Conservation (phyloP, 2,329 filamentous ascomycete genomes). For the Calonectria pseudoreteaudii region DNA sequence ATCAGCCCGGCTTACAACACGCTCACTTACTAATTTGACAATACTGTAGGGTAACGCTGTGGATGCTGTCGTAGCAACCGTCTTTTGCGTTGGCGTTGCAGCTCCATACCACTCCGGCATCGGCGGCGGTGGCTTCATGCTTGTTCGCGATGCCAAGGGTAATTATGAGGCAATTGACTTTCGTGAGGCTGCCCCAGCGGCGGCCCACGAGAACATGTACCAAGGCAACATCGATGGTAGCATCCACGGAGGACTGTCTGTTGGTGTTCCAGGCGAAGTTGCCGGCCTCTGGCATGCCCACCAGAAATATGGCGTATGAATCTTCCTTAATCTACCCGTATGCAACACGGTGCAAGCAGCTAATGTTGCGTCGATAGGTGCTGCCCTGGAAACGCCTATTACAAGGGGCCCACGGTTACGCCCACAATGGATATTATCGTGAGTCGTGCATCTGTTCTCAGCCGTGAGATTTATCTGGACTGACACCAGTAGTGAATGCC, state of each 20-base stretch:
- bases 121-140: constrained; percentile 91
- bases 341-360: background rate
- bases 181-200: constrained; percentile 86
- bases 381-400: constrained; percentile 80
- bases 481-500: constrained; percentile 66
- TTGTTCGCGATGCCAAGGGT: constrained; percentile 80
- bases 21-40: background rate
- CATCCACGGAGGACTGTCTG: constrained; percentile 78
- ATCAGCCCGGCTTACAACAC: background rate
- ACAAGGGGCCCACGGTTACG: constrained; percentile 78
- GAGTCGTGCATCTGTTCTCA: constrained; percentile 5
- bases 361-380: constrained; percentile 44
- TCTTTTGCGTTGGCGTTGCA: constrained; percentile 80
- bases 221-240: constrained; percentile 75
- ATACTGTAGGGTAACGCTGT: constrained; percentile 74
- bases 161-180: constrained; percentile 90
- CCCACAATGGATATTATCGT: constrained; percentile 76
- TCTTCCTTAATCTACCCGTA: background rate
- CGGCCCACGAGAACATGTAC: constrained; percentile 88
- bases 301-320: constrained; percentile 71
- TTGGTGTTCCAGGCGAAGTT: constrained; percentile 79
- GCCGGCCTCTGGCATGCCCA: constrained; percentile 85
- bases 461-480: constrained; percentile 24
- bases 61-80: constrained; percentile 80
- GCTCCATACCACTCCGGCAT: constrained; percentile 86